Evolutionary conservation across 2,329 filamentous ascomycete species (phyloP), one percentile per base, ranked within the genome.

Genomic region (Sporothrix protearum): DNA sequence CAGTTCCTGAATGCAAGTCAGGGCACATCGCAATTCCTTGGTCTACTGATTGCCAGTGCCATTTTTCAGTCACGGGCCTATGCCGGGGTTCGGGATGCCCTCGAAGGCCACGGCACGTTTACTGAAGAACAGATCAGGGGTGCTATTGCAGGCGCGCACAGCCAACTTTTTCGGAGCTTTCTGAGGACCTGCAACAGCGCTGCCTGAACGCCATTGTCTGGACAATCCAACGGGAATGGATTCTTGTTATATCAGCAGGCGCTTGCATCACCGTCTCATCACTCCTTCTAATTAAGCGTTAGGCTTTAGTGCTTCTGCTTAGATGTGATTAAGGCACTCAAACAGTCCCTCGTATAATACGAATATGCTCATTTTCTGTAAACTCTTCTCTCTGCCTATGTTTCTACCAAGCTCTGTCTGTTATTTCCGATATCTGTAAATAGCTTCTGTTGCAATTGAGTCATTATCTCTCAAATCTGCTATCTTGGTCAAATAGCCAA

Each of bases 1-100:
- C 78, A 80, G 7, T 81, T 79, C 75, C 79, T 81, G 70, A 80
- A 77, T 39, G 71, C 77, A n/a, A 75, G 73, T 6, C 80, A 80
- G 59, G 79, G 71, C n/a, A 64, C 73, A n/a, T 74, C 71, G 39
- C 72, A 74, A 47, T 71, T 75, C 63, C 42, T 75, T 0, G 71
- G 71, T 3, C 72, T 75, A 1, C 22, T 72, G 3, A 68, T 75
- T 19, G 73, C 74, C n/a, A 75, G 74, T 51, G 72, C 71, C 64
- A 70, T 76, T 30, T 75, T 75, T 64, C 74, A 75, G 47, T 73
- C 39, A 45, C 14, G 55, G 53, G 45, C 73, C 7, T 72, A 67
- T 30, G 28, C 22, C 8, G 72, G 73, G 25, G 51, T 75, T 22
- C 25, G 68, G 14, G 28, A 28, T 10, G 10, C 42, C 71, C 6